Percentiles rank a stretch among this genome's conserved stretches.
These are phyloP conservation scores for Hymenoscyphus linearis DNA, from an alignment of 2,329 filamentous ascomycete species.

Conservation along the genomic window DNA sequence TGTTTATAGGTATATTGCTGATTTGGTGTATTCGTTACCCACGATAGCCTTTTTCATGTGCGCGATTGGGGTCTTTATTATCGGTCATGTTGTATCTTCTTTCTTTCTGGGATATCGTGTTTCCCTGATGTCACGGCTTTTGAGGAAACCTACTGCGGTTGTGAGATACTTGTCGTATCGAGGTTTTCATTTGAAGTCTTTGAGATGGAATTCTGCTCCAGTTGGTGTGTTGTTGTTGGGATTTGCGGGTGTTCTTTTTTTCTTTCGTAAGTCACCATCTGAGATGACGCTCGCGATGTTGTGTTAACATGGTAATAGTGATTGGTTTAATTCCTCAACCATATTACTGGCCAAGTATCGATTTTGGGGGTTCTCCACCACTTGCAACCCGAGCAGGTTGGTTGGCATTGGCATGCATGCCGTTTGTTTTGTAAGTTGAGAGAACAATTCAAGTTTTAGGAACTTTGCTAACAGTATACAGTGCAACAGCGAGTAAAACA, in stretches of 20 bases:
- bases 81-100: slow-evolving; percentile 6
- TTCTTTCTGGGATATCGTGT: neutral
- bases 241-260: slow-evolving; percentile 10
- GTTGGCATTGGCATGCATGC: slow-evolving; percentile 82
- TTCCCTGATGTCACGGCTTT: neutral
- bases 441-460: neutral
- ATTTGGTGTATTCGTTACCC: slow-evolving; percentile 12
- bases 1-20: slow-evolving; percentile 13
- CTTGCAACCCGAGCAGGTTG: slow-evolving; percentile 81
- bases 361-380: slow-evolving; percentile 66
- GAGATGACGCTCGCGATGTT: neutral
- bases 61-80: slow-evolving; percentile 11
- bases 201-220: slow-evolving; percentile 14
- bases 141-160: slow-evolving; percentile 1
- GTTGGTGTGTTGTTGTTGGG: slow-evolving; percentile 14
- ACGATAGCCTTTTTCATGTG: slow-evolving; percentile 16
- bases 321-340: slow-evolving; percentile 15
- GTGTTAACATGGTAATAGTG: slow-evolving; percentile 2
- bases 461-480: slow-evolving; percentile 54
- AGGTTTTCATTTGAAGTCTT: slow-evolving; percentile 7
- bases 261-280: slow-evolving; percentile 10
- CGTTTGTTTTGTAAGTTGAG: slow-evolving; percentile 39
- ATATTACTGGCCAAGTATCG: slow-evolving; percentile 20
- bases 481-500: slow-evolving; percentile 56
- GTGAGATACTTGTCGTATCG: slow-evolving; percentile 11